A percentile compares a stretch with the other conserved stretches of the same genome.
Evolutionary conservation across 371 early-diverging fungal species (phyloP).

Genomic region (Umbelopsis sp.): DNA sequence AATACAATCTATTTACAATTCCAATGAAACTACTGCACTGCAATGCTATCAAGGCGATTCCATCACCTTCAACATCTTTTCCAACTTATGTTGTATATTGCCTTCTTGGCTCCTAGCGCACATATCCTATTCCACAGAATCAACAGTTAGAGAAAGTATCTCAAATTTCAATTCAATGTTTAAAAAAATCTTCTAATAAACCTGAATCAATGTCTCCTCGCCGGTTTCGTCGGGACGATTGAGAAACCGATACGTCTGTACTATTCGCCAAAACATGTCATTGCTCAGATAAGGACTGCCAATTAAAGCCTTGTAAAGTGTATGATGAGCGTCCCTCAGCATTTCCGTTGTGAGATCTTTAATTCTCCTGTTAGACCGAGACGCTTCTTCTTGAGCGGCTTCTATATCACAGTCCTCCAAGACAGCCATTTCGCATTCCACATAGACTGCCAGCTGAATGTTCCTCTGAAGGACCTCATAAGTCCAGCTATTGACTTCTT

Average conservation of each 20-base stretch:
- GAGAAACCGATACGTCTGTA: conserved; percentile 35
- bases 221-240: conserved; percentile 1
- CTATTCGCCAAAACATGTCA: conserved; percentile 30
- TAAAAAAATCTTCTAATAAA: not conserved
- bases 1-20: no score
- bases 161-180: not conserved
- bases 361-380: conserved; percentile 9
- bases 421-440: conserved; percentile 38
- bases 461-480: conserved; percentile 30
- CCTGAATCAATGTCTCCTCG: conserved; percentile 1
- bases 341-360: conserved; percentile 20
- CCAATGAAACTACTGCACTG: no score
- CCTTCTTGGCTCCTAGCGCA: not conserved
- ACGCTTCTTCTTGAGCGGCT: conserved; percentile 18
- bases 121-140: not conserved
- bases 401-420: conserved; percentile 19
- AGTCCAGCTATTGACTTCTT: conserved; percentile 33
- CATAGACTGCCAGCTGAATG: conserved; percentile 34
- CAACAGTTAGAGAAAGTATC: not conserved
- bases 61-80: not conserved
- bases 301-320: conserved; percentile 30
- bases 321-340: conserved; percentile 31
- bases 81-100: not conserved
- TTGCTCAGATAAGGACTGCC: conserved; percentile 29
- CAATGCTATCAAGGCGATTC: not conserved